phyloP scores from a whole-genome alignment of 2,329 filamentous ascomycete genomes.

The Penicillium glabrum region DNA sequence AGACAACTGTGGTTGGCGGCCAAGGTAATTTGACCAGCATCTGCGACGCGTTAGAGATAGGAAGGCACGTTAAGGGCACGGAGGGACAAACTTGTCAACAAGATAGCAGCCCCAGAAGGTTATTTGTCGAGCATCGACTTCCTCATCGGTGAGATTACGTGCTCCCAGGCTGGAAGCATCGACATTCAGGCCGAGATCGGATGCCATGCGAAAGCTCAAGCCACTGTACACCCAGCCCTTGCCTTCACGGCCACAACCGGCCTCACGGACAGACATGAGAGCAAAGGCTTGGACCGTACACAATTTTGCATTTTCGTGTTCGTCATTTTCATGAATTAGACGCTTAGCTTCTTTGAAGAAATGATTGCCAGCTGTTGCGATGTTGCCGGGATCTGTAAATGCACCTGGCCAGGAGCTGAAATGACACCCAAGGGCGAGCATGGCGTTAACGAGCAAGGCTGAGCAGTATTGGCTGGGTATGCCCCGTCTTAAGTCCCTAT shows the following conservation, averaged over 20 bases:
- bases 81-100: slow-evolving; percentile 74
- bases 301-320: slow-evolving; percentile 84
- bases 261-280: slow-evolving; percentile 94
- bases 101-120: slow-evolving; percentile 98
- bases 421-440: slow-evolving; percentile 89
- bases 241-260: slow-evolving; percentile 87
- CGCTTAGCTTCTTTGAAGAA: slow-evolving; percentile 94
- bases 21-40: slow-evolving; percentile 96
- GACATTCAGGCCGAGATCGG: slow-evolving; percentile 87
- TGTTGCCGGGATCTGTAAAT: slow-evolving; percentile 69
- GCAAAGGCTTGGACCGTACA: slow-evolving; percentile 92
- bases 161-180: slow-evolving; percentile 67
- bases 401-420: slow-evolving; percentile 78
- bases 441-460: slow-evolving; percentile 85
- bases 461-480: slow-evolving; percentile 76
- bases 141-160: slow-evolving; percentile 70
- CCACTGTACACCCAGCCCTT: slow-evolving; percentile 98
- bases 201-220: slow-evolving; percentile 97
- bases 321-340: slow-evolving; percentile 84
- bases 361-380: slow-evolving; percentile 86
- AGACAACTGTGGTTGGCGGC: slow-evolving; percentile 82
- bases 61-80: background rate
- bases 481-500: slow-evolving; percentile 77
- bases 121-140: slow-evolving; percentile 83
- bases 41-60: slow-evolving; percentile 34